Evolutionary conservation across 257 asterid genomes (phyloP).

Genomic region (Lavandula angustifolia): DNA sequence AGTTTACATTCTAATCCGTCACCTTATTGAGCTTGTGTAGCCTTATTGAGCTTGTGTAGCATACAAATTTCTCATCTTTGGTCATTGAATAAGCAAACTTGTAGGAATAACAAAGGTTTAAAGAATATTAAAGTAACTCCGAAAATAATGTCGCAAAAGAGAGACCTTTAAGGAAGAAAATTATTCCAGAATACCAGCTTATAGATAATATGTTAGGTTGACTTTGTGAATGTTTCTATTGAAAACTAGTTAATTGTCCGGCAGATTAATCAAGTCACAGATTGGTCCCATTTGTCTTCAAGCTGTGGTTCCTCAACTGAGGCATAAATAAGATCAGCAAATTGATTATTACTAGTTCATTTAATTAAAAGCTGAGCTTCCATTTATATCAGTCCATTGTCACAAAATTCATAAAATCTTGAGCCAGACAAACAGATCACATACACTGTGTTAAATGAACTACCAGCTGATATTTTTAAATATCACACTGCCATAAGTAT

Average conservation of each 20-base stretch:
- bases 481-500: slow-evolving; percentile 2
- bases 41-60: too few species aligned
- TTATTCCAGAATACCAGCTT: too few species aligned
- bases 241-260: too few species aligned
- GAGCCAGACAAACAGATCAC: slow-evolving; percentile 20
- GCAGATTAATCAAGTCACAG: too few species aligned
- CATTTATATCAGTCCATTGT: slow-evolving; percentile 11
- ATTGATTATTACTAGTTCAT: slow-evolving; percentile 3
- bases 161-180: too few species aligned
- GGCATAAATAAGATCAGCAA: neutral
- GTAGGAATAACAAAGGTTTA: neutral
- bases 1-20: too few species aligned
- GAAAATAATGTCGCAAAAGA: too few species aligned
- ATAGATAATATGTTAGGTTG: too few species aligned
- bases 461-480: neutral
- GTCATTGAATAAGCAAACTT: neutral
- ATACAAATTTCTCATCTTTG: too few species aligned
- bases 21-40: too few species aligned
- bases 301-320: neutral
- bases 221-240: too few species aligned
- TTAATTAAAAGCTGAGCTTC: slow-evolving; percentile 19
- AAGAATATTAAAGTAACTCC: neutral
- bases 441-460: slow-evolving; percentile 6
- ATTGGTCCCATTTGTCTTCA: neutral
- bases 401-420: slow-evolving; percentile 12